Conservation (phyloP, 441 rosid genomes). For the Arabidopsis hybrid region DNA sequence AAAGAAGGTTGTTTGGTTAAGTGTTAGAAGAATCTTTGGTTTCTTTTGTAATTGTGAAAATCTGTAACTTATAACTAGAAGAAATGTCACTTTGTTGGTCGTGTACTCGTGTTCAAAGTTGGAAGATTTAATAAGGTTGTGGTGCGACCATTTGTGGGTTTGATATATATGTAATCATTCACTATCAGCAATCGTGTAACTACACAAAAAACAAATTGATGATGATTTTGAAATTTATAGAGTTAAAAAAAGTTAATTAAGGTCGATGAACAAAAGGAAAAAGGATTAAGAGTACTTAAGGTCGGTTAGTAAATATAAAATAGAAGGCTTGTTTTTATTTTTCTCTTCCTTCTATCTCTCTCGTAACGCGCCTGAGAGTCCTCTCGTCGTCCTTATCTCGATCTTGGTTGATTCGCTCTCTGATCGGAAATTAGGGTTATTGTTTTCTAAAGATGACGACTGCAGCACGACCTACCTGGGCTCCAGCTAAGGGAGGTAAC, state of each 20-base stretch:
- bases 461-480: slow-evolving; percentile 98
- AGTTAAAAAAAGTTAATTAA: background rate
- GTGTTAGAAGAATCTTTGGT: slow-evolving; percentile 58
- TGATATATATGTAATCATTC: background rate
- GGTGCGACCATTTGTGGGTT: background rate
- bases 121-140: too few relatives aligned
- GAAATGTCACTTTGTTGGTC: slow-evolving; percentile 53
- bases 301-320: slow-evolving; percentile 24
- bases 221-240: background rate
- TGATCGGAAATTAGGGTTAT: slow-evolving; percentile 35
- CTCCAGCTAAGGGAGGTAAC: slow-evolving; percentile 97
- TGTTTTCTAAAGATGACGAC: slow-evolving; percentile 65
- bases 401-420: slow-evolving; percentile 31
- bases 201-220: background rate
- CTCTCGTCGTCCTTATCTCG: slow-evolving; percentile 31
- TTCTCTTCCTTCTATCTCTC: background rate
- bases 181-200: background rate
- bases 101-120: slow-evolving; percentile 60
- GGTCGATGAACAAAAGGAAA: background rate
- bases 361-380: slow-evolving; percentile 15
- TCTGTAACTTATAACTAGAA: slow-evolving; percentile 10
- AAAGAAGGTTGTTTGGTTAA: slow-evolving; percentile 67
- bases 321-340: background rate
- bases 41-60: slow-evolving; percentile 56
- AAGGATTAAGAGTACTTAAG: background rate